Conservation (phyloP, 768 basidiomycete species). For the Auricularia sp. region DNA sequence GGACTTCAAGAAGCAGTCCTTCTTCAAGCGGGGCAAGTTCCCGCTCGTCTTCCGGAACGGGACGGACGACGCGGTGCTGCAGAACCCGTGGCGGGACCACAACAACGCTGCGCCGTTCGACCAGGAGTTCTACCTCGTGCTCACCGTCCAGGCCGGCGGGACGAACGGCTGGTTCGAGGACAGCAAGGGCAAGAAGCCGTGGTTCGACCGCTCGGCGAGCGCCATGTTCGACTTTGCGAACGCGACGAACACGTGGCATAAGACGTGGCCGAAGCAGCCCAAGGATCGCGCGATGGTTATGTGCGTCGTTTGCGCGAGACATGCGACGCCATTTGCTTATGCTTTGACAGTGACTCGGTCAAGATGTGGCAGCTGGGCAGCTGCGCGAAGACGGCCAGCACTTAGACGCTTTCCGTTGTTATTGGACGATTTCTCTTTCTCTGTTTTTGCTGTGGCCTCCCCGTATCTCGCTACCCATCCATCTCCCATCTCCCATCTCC, state of each 20-base stretch:
- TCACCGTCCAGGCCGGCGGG: conserved; percentile 72
- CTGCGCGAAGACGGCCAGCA: too few relatives aligned
- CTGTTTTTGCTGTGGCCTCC: too few relatives aligned
- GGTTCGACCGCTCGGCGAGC: conserved; percentile 57
- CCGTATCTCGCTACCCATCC: too few relatives aligned
- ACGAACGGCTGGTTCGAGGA: conserved; percentile 91
- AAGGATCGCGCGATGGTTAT: conserved; percentile 60
- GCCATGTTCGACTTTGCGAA: conserved; percentile 65
- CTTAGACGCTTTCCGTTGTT: too few relatives aligned
- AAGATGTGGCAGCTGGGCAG: conserved; percentile 43
- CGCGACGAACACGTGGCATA: conserved; percentile 55
- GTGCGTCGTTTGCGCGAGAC: conserved; percentile 27
- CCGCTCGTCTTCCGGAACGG: conserved; percentile 47
- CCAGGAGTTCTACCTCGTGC: conserved; percentile 73
- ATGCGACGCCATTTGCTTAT: neutral
- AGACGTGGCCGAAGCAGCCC: conserved; percentile 60
- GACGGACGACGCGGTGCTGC: conserved; percentile 47
- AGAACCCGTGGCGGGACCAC: conserved; percentile 62
- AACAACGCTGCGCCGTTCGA: conserved; percentile 78
- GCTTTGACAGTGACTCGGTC: conserved; percentile 44
- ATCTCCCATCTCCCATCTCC: too few relatives aligned
- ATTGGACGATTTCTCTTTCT: too few relatives aligned
- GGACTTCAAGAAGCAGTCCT: conserved; percentile 36
- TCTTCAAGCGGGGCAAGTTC: conserved; percentile 44
- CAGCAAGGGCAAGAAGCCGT: conserved; percentile 71